Base-by-base conservation (phyloP, 1,284 basidiomycete species). In the Coniophora puteana region DNA sequence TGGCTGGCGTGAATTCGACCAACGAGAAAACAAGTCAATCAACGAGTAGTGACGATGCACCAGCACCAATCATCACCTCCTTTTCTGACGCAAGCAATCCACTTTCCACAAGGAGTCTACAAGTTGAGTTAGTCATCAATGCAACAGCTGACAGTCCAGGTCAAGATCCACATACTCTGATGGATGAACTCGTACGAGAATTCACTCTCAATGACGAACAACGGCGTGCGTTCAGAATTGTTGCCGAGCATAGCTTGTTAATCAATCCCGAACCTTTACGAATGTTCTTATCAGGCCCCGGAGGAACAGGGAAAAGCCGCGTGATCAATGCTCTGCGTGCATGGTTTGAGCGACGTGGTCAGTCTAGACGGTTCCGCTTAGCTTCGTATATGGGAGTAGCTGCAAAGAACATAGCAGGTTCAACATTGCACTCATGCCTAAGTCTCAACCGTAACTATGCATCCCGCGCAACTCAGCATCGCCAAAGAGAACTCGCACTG, bases 241-340 rank as follows among this genome's bases (percentile, higher is more conserved):
- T 60, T 26, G 51, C 55, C 2, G 48, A 58, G 25, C 58, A 62
- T 52, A 38, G 49, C 11, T 6, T 39, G 0, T 7, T 23, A 14
- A 34, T 27, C 5, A 23, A 44, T 34, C 17, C 27, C 4, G 48
- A 57, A 8, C 58, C 48, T 8, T 37, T 66, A 3, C 37, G 46
- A 26, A 61, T 66, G 60, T 57, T 58, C 33, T 13, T 66, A 12
- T 59, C 54, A 12, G 63, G 62, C 12, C 53, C 55, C 47, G 61
- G 49, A 12, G 57, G 63, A 6, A 63, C 57, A 5, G 60, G 63
- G 3, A 66, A 68, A 47, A 57, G 60, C 8, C 57, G 52, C 16
- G 65, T 69, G 0, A 51, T 69, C 0, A 51, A 58, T 20, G 57
- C 63, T 1, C 21, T 66, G 0, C 53, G 44, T 8, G 6, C 37